phyloP scores from a whole-genome alignment of 768 basidiomycete species.

The Multifurca ochricompacta region DNA sequence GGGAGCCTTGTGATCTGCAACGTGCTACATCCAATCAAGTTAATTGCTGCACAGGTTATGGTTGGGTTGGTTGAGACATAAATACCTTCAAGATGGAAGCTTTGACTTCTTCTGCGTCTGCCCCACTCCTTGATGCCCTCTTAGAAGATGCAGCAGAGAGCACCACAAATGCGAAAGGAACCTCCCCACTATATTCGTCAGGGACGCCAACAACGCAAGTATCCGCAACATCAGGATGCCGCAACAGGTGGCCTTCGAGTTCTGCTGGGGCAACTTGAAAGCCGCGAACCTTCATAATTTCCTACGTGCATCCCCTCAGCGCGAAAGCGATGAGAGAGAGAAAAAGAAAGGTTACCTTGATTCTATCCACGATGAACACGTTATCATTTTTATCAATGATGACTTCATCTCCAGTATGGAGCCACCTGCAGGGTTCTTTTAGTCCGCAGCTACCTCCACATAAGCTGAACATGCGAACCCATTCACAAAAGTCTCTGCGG shows the following conservation, averaged over 20 bases:
- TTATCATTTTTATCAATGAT: conserved; percentile 46
- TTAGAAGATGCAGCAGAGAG: conserved; percentile 28
- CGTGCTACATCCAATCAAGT: conserved; percentile 21
- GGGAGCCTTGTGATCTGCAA: conserved; percentile 27
- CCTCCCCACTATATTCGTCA: conserved; percentile 65
- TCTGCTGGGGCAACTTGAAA: conserved; percentile 74
- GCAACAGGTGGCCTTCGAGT: conserved; percentile 57
- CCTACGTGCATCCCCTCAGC: conserved; percentile 32
- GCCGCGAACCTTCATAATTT: conserved; percentile 61
- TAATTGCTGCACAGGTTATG: neutral
- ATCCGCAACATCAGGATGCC: conserved; percentile 51
- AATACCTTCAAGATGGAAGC: conserved; percentile 14
- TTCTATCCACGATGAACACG: conserved; percentile 51
- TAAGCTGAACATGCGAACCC: conserved; percentile 35
- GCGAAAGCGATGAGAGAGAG: neutral
- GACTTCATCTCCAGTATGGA: conserved; percentile 61
- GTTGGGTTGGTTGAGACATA: neutral
- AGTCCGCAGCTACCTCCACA: neutral
- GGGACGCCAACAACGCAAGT: conserved; percentile 58
- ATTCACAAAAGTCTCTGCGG: conserved; percentile 58
- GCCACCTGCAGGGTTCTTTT: conserved; percentile 39
- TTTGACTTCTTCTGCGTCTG: conserved; percentile 11
- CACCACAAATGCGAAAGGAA: conserved; percentile 63
- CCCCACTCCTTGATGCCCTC: neutral
- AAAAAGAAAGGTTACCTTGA: conserved; percentile 36